Evolutionary conservation across 2,329 filamentous ascomycete genomes (phyloP), one percentile per base, ranked within the genome.

Genomic region (Aspergillus sp.): DNA sequence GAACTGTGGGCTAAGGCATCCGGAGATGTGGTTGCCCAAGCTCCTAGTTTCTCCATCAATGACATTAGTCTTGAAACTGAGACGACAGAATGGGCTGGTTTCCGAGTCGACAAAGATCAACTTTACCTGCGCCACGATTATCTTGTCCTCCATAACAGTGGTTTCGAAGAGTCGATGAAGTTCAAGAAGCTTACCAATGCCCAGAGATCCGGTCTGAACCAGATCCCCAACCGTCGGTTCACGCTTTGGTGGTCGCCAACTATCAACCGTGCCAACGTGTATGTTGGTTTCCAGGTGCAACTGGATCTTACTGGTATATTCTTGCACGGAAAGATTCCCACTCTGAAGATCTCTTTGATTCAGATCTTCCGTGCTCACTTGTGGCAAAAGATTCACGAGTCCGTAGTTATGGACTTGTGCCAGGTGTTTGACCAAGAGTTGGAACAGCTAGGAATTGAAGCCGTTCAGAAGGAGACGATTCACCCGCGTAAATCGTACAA

Each of bases 341-440:
- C 93, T 0, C 73, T 98, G 39, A 98, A 98, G 74, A 98, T 98
- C 53, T 96, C 90, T 0, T 76, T 98, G 46, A 98, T 98, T 52
- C 93, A 98, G 66, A 98, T 98, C 60, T 98, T 98, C 87, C 85
- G 93, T 66, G 93, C 94, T 45, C 93, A 98, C 81, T 84, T 98
- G 76, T 98, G 93, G 93, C 93, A 98, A 69, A 98, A 98, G 78
- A 97, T 98, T 42, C 94, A 98, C 70, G 93, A 98, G 70, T 94
- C 88, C 1, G 90, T 97, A 0, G 91, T 96, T 30, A 98, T 98
- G 93, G 93, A 98, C 77, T 71, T 98, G 63, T 97, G 93, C 60
- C 94, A 98, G 66, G 93, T 98, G 12, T 95, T 98, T 59, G 93
- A 98, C 58, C 91, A 97, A 64, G 93, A 98, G 66, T 75, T 98